Base-by-base conservation (phyloP, 2,329 filamentous ascomycete species). In the Raffaelea ambrosiae region DNA sequence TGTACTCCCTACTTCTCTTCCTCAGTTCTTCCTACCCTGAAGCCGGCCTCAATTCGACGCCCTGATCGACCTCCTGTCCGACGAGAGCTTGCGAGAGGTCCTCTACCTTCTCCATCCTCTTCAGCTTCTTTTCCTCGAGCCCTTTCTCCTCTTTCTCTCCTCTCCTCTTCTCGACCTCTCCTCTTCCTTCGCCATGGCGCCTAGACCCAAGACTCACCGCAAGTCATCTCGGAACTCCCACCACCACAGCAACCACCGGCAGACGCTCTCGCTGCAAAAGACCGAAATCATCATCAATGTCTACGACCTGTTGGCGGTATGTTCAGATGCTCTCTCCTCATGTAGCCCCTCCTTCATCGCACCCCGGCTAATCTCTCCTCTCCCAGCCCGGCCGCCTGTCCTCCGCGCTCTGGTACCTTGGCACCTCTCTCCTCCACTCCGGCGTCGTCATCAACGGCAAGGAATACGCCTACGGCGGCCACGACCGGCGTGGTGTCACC, bases 391-490 rank as follows among this genome's bases (percentile, higher is more conserved):
- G 86, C 44, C 80, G 81, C 56, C 64, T 93, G 36, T 83, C 86
- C n/a, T 81, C 84, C 0, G 57, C 88, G 13, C 74, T 94, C 26
- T 94, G 88, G 88, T 76, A 81, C 19, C 62, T 91, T 47, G 88
- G 88, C 50, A 77, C 83, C 41, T 86, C 83, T 5, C 79, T 94
- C 31, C 76, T 93, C 5, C 88, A 94, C 63, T 87, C 87, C 0
- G 88, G 86, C 46, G 84, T 94, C 47, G 86, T 89, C 38, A 87
- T 93, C 65, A 83, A 83, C 61, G 79, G 83, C 55, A 78, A 73
- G 53, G 88, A 94, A 69, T 94, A 93, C 61, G 88, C 88, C 20
- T 94, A 88, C 59, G 88, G 88, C 40, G 88, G 88, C 2, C 88
- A 94, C 62, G 81, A 87, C 59, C 77, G 77, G 56, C 77, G 70